Conservation (phyloP, 345 rosid genomes). For the Zanthoxylum bungeanum region DNA sequence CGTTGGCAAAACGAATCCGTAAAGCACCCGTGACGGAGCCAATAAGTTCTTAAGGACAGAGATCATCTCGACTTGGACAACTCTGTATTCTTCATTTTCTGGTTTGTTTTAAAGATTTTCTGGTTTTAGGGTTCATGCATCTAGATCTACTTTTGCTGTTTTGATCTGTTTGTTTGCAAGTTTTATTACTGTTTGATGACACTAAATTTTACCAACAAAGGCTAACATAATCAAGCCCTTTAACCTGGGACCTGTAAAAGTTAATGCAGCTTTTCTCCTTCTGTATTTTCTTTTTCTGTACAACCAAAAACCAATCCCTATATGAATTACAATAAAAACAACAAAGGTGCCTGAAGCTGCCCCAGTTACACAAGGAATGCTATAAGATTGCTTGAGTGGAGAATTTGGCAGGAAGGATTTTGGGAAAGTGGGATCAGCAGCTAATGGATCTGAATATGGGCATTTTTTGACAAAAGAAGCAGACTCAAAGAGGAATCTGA, state of each 20-base stretch:
- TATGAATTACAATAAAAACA: conserved; percentile 46
- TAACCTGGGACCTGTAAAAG: conserved; percentile 33
- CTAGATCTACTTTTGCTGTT: too few relatives aligned
- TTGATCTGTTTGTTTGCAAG: too few relatives aligned
- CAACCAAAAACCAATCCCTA: conserved; percentile 44
- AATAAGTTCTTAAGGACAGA: too few relatives aligned
- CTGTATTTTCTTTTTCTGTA: conserved; percentile 41
- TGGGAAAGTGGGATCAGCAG: conserved; percentile 47
- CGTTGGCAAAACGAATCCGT: too few relatives aligned
- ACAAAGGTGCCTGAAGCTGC: conserved; percentile 51
- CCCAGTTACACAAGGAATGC: conserved; percentile 58
- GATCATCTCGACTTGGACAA: too few relatives aligned
- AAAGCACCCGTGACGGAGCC: too few relatives aligned
- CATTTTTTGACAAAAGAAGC: conserved; percentile 69
- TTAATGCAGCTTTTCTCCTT: conserved; percentile 41
- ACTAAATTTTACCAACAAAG: too few relatives aligned
- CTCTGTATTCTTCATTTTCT: too few relatives aligned
- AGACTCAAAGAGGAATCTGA: conserved; percentile 56
- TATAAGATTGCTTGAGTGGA: conserved; percentile 18
- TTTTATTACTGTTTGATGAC: too few relatives aligned
- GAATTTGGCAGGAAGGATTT: conserved; percentile 24
- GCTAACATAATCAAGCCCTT: conserved; percentile 61
- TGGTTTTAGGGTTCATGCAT: too few relatives aligned
- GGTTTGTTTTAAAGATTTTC: too few relatives aligned
- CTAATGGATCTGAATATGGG: conserved; percentile 55